Percentiles rank a stretch among this genome's conserved stretches.
phyloP scores from a whole-genome alignment of 345 rosid genomes.

The Stellera chamaejasme region DNA sequence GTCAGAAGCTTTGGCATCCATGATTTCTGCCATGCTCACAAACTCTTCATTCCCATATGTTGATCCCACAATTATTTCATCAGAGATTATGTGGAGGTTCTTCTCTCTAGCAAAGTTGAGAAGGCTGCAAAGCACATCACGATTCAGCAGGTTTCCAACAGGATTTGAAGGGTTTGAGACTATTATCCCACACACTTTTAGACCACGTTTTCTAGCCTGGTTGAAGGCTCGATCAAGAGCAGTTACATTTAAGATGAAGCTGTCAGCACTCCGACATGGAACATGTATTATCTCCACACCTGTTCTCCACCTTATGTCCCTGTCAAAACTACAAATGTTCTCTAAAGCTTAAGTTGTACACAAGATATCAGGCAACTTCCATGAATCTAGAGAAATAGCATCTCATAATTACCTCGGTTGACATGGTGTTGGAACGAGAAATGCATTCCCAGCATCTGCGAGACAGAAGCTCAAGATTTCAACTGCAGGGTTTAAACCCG shows the following conservation, averaged over 20 bases:
- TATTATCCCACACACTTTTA: constrained; percentile 65
- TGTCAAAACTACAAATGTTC: constrained; percentile 50
- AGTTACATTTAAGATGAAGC: constrained; percentile 53
- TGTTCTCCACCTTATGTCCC: constrained; percentile 80
- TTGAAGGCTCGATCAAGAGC: constrained; percentile 75
- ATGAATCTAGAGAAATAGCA: background rate
- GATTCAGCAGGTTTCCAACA: constrained; percentile 48
- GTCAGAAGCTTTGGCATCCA: constrained; percentile 51
- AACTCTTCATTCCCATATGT: constrained; percentile 53
- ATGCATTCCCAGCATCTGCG: constrained; percentile 92
- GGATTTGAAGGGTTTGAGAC: constrained; percentile 81
- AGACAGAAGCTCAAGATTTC: constrained; percentile 83
- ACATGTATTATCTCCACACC: constrained; percentile 87
- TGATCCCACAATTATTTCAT: constrained; percentile 66
- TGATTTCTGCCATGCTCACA: constrained; percentile 70
- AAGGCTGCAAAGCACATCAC: constrained; percentile 57
- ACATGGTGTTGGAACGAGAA: constrained; percentile 87
- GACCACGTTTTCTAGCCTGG: constrained; percentile 89
- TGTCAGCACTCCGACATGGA: constrained; percentile 80
- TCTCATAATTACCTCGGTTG: constrained; percentile 46
- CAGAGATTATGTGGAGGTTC: constrained; percentile 75
- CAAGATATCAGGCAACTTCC: background rate
- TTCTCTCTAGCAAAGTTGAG: constrained; percentile 81
- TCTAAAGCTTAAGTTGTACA: constrained; percentile 16
- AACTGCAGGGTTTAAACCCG: constrained; percentile 68